Evolutionary conservation across 2,329 filamentous ascomycete genomes (phyloP).

Genomic region (Penicillium sp.): DNA sequence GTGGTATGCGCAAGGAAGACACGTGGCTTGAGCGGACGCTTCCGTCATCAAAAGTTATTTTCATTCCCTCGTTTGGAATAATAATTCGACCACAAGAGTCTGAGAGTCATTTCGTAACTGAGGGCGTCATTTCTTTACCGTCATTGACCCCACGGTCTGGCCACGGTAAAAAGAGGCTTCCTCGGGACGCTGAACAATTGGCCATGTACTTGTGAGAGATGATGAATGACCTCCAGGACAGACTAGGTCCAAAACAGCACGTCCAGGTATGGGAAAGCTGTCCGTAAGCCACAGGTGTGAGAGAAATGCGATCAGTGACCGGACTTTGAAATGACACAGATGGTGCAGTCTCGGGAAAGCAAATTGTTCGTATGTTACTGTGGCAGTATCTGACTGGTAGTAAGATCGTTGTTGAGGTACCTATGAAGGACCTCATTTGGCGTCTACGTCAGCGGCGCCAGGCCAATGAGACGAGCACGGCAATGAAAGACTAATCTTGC

Average conservation of each 20-base stretch:
- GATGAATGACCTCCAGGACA: background rate
- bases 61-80: background rate
- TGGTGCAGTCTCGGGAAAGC: background rate
- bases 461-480: background rate
- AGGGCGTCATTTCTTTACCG: background rate
- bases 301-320: background rate
- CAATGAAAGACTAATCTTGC: background rate
- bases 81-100: background rate
- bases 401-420: background rate
- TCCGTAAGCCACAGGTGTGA: background rate
- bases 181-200: background rate
- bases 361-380: background rate
- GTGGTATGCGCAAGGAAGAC: background rate
- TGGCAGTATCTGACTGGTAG: background rate
- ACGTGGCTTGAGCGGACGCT: background rate
- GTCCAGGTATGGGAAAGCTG: background rate
- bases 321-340: background rate
- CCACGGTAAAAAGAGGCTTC: background rate
- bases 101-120: background rate
- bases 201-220: background rate
- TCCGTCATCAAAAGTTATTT: background rate
- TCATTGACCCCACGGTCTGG: background rate
- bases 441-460: background rate
- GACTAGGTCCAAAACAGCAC: background rate
- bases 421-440: background rate